A percentile compares a stretch with the other conserved stretches of the same genome.
Conservation (phyloP, 116 monocot species). For the Papilionanthe hybrid region DNA sequence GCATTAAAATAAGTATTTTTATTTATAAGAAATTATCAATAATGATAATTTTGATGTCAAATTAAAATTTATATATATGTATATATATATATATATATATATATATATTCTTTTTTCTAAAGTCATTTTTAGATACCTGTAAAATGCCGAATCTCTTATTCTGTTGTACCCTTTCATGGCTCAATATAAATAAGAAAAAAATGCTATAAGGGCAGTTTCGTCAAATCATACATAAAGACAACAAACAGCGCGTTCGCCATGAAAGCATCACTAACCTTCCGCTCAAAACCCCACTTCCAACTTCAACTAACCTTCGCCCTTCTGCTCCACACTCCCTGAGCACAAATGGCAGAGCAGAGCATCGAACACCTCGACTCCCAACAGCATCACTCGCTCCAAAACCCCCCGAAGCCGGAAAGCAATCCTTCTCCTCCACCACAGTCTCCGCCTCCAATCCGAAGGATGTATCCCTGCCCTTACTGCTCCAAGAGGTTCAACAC, state of each 20-base stretch:
- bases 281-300: neutral
- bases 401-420: neutral
- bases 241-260: neutral
- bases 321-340: neutral
- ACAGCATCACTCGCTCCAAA: neutral
- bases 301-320: neutral
- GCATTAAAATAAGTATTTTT: no score
- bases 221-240: neutral
- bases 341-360: slow-evolving; percentile 2
- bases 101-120: no score
- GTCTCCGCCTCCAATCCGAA: neutral
- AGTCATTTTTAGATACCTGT: no score
- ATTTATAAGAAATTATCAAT: no score
- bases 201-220: neutral
- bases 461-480: slow-evolving; percentile 80
- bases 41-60: no score
- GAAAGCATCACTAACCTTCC: neutral
- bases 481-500: slow-evolving; percentile 76
- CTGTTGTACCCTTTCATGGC: no score
- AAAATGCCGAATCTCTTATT: no score
- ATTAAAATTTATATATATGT: no score
- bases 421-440: neutral
- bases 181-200: no score
- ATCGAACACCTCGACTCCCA: neutral
- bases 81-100: no score